Percentiles rank a stretch among this genome's conserved stretches.
These are phyloP conservation scores for Penicillium freii DNA, from an alignment of 2,329 filamentous ascomycete genomes.

Conservation along the genomic window DNA sequence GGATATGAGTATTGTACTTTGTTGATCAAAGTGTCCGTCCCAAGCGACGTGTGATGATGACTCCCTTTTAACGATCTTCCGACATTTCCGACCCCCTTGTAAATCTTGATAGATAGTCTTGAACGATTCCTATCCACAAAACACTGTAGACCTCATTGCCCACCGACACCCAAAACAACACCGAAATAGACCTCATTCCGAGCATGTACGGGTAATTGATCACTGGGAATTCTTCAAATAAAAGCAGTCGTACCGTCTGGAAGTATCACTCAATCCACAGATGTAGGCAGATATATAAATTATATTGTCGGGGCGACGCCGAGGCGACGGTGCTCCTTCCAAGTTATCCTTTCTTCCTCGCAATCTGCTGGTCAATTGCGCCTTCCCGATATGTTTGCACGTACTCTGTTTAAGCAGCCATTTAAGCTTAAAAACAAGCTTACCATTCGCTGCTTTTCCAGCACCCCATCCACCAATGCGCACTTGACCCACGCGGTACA, in stretches of 20 bases:
- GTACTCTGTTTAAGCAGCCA: constrained; percentile 5
- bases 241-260: not conserved
- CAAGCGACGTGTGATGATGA: not conserved
- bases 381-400: constrained; percentile 13
- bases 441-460: constrained; percentile 43
- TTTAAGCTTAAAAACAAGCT: constrained; percentile 1
- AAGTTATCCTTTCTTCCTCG: not conserved
- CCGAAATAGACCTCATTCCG: not conserved
- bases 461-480: constrained; percentile 40
- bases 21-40: not conserved
- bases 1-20: not conserved
- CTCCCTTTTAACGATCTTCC: not conserved
- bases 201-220: not conserved
- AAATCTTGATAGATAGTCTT: not conserved
- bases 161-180: no score
- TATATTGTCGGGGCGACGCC: not conserved
- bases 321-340: not conserved
- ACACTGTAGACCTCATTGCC: not conserved
- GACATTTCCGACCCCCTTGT: not conserved
- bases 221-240: not conserved
- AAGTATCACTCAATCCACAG: no score
- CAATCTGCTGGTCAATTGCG: constrained; percentile 8
- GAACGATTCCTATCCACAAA: not conserved
- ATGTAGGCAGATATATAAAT: no score
- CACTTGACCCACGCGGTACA: constrained; percentile 63